Evolutionary conservation across 305 asterid genomes (phyloP).

Genomic region (Andrographis paniculata): DNA sequence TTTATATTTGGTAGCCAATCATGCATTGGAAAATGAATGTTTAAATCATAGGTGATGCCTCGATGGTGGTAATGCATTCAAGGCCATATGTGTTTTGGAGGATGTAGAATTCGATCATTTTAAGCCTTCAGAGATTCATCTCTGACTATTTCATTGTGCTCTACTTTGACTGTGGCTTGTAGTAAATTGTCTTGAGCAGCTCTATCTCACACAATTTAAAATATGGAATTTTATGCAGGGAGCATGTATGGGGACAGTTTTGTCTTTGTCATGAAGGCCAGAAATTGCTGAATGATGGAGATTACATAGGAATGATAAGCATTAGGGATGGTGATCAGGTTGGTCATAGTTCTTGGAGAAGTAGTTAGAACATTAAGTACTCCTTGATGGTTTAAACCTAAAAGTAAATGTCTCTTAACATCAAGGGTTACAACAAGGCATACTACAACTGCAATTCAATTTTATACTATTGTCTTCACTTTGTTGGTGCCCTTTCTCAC

Average conservation of each 20-base stretch:
- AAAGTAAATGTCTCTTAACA: neutral
- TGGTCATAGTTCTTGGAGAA: constrained; percentile 13
- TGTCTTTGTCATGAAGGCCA: constrained; percentile 67
- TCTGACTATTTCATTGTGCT: no score
- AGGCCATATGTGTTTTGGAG: no score
- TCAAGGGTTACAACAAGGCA: neutral
- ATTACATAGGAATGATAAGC: constrained; percentile 47
- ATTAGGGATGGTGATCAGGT: constrained; percentile 87
- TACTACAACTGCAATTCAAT: neutral
- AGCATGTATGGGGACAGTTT: constrained; percentile 82
- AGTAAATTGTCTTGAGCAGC: neutral
- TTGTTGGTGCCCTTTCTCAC: constrained; percentile 15
- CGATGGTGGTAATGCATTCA: no score
- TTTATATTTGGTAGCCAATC: no score
- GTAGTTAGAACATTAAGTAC: no score
- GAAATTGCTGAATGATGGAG: constrained; percentile 47
- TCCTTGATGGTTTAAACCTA: neutral
- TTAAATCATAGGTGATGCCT: no score
- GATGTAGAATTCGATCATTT: no score
- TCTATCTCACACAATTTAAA: constrained; percentile 2
- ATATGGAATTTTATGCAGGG: constrained; percentile 31
- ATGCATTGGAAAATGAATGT: no score
- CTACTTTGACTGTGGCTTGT: neutral
- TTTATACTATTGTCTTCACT: constrained; percentile 4
- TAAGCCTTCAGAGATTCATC: no score